Conservation (phyloP, 805 yeast species). For the Ascoidea tarda region DNA sequence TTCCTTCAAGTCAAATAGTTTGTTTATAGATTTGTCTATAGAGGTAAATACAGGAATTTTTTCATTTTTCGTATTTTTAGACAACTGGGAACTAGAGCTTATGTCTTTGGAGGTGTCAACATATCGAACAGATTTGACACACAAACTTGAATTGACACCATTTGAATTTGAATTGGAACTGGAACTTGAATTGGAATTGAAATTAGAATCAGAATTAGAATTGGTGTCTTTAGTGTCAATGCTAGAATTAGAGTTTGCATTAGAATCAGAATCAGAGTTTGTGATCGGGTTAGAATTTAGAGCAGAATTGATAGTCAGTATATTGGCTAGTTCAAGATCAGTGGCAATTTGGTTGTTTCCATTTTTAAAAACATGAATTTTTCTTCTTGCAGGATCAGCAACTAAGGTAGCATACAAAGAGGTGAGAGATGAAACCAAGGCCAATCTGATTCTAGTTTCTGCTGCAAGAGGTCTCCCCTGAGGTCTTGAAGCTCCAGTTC, state of each 20-base stretch:
- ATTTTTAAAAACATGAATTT: constrained; percentile 13
- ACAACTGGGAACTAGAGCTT: background rate
- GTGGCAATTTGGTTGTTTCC: constrained; percentile 2
- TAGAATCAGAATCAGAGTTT: too few relatives aligned
- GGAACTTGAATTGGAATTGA: constrained; percentile 2
- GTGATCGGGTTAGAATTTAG: background rate
- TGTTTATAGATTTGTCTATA: constrained; percentile 30
- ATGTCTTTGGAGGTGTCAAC: too few relatives aligned
- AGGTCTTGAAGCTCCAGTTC: constrained; percentile 12
- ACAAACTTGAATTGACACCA: constrained; percentile 18
- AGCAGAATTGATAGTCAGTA: background rate
- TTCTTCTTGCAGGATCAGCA: constrained; percentile 15
- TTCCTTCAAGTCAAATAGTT: constrained; percentile 25
- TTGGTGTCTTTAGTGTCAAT: background rate
- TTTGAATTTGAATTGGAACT: constrained; percentile 22
- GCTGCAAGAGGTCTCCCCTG: constrained; percentile 34
- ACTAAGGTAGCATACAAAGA: constrained; percentile 29
- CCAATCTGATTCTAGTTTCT: constrained; percentile 33
- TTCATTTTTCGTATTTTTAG: constrained; percentile 5
- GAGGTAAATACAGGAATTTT: constrained; percentile 23
- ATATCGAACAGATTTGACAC: constrained; percentile 13
- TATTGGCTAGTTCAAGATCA: background rate
- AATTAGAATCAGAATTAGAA: too few relatives aligned
- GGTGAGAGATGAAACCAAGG: constrained; percentile 29
- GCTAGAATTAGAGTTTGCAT: background rate